Evolutionary conservation across 192 early-diverging fungal species (phyloP).

Genomic region (Coemansia sp.): DNA sequence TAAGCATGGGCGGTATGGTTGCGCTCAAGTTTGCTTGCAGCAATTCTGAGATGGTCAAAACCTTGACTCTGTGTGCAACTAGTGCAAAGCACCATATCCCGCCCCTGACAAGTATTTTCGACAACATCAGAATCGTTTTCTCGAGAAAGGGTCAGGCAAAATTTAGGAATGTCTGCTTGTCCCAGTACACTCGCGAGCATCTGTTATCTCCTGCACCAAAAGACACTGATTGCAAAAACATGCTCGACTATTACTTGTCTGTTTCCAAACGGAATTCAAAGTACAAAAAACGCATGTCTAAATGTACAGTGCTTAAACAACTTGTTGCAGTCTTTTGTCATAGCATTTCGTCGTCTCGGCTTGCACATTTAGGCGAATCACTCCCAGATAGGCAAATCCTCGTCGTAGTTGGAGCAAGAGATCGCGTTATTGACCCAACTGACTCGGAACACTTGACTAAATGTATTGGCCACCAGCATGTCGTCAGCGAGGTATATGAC

Average conservation of each 20-base stretch:
- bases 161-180: conserved; percentile 30
- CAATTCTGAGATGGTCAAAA: conserved; percentile 59
- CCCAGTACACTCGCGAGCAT: conserved; percentile 31
- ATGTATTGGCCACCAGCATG: conserved; percentile 35
- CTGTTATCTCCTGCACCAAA: conserved; percentile 29
- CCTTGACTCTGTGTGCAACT: conserved; percentile 40
- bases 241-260: conserved; percentile 32
- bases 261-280: conserved; percentile 23
- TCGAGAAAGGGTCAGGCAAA: conserved; percentile 21
- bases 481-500: conserved; percentile 35
- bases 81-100: conserved; percentile 34
- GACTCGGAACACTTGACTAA: conserved; percentile 43
- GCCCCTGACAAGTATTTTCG: conserved; percentile 20
- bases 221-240: conserved; percentile 21
- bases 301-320: conserved; percentile 30
- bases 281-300: conserved; percentile 38
- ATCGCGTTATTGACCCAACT: conserved; percentile 34
- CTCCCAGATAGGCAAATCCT: conserved; percentile 43
- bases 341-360: conserved; percentile 27
- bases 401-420: conserved; percentile 34
- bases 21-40: conserved; percentile 64
- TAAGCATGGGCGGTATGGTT: conserved; percentile 89
- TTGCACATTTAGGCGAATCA: conserved; percentile 22
- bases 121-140: conserved; percentile 23
- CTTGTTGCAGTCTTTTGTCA: conserved; percentile 41